A percentile compares a stretch with the other conserved stretches of the same genome.
These are phyloP conservation scores for Saxispiralis lemnorum DNA, from an alignment of 495 filamentous ascomycete species.

Conservation along the genomic window DNA sequence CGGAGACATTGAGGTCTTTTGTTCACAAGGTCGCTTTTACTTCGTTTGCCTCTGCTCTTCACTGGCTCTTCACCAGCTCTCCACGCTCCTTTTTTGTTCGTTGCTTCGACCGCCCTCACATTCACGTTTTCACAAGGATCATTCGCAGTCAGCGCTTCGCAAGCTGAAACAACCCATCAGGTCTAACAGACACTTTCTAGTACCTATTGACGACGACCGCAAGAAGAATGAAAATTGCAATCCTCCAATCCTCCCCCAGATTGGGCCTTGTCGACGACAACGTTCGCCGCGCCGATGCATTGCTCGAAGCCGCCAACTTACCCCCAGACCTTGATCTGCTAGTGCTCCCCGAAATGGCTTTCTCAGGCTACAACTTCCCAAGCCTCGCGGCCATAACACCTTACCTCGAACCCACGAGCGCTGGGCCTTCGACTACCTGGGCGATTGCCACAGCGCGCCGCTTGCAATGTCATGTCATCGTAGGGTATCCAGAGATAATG, in stretches of 20 bases:
- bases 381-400: constrained; percentile 59
- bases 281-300: constrained; percentile 50
- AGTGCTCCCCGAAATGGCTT: constrained; percentile 74
- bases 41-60: no score
- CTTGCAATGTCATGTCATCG: constrained; percentile 61
- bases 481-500: constrained; percentile 64
- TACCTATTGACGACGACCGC: no score
- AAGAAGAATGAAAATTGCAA: constrained; percentile 52
- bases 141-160: no score
- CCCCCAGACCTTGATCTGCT: constrained; percentile 44
- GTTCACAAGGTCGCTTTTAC: no score
- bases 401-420: constrained; percentile 58
- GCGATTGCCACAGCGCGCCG: constrained; percentile 54
- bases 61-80: no score
- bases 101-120: no score
- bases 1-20: no score
- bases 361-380: constrained; percentile 84
- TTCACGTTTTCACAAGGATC: no score
- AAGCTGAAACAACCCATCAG: no score
- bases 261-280: constrained; percentile 64
- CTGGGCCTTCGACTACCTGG: constrained; percentile 64
- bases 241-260: constrained; percentile 59
- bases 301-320: constrained; percentile 38
- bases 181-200: no score
- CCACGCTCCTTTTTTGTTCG: no score